Evolutionary conservation across 1,284 basidiomycete species (phyloP).

Genomic region (Trametes hirsuta): DNA sequence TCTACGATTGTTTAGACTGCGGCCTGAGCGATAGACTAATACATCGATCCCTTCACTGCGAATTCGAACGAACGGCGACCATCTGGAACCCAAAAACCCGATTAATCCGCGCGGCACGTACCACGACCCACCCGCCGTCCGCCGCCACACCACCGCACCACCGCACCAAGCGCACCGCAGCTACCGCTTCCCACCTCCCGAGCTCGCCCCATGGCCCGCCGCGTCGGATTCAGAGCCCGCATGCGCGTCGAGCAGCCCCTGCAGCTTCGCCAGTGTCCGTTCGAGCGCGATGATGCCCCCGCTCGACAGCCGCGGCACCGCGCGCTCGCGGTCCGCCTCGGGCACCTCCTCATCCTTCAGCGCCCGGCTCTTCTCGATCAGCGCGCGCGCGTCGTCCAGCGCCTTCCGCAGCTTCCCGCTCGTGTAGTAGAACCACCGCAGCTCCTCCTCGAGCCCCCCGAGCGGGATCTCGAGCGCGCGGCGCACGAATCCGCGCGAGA

Average conservation of each 20-base stretch:
- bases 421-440: constrained; percentile 75
- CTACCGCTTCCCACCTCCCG: not conserved
- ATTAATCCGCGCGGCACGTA: not conserved
- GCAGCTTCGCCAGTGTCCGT: constrained; percentile 58
- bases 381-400: constrained; percentile 59
- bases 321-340: constrained; percentile 56
- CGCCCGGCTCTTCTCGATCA: constrained; percentile 71
- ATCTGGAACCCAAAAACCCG: not conserved
- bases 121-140: not conserved
- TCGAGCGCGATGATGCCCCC: constrained; percentile 84
- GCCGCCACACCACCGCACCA: not conserved
- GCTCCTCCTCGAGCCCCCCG: constrained; percentile 72
- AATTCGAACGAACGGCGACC: not conserved
- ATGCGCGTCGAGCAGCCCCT: constrained; percentile 32
- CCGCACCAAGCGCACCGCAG: not conserved
- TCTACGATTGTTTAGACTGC: not conserved
- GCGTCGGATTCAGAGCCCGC: not conserved
- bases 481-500: constrained; percentile 87
- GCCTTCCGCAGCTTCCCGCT: constrained; percentile 70
- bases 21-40: not conserved
- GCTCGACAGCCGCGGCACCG: constrained; percentile 75
- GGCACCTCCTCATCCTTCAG: constrained; percentile 35
- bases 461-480: constrained; percentile 82
- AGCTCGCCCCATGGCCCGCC: not conserved
- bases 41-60: not conserved